Conservation (phyloP, 768 basidiomycete genomes). For the Lactarius trivialis region DNA sequence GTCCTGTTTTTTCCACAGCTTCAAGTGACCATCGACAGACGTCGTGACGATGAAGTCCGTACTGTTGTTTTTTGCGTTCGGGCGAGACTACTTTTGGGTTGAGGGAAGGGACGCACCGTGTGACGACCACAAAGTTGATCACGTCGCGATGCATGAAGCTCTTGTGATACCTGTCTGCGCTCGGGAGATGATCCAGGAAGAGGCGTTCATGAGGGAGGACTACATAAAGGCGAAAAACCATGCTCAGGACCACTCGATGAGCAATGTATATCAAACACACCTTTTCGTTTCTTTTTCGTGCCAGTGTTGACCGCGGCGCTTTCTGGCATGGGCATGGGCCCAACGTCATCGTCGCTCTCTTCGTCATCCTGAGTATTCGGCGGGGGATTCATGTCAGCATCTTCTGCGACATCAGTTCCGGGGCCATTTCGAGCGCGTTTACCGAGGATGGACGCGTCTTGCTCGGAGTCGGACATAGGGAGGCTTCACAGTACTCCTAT, state of each 20-base stretch:
- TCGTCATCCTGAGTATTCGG: conserved; percentile 44
- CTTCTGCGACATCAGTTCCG: conserved; percentile 24
- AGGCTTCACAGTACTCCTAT: background rate
- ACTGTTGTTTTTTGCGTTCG: conserved; percentile 35
- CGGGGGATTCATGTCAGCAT: conserved; percentile 26
- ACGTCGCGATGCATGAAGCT: conserved; percentile 97
- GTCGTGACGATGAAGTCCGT: conserved; percentile 93
- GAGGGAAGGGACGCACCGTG: conserved; percentile 53
- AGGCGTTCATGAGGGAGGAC: conserved; percentile 91
- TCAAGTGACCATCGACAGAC: conserved; percentile 90
- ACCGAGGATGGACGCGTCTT: conserved; percentile 52
- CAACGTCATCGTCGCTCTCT: conserved; percentile 67
- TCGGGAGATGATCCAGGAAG: conserved; percentile 88
- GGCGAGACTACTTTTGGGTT: background rate
- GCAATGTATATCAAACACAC: conserved; percentile 35
- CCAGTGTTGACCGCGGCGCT: conserved; percentile 33
- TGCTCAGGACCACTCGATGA: background rate
- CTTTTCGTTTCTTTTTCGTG: conserved; percentile 78
- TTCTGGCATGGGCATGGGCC: conserved; percentile 80
- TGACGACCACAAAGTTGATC: conserved; percentile 83
- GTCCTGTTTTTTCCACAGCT: conserved; percentile 99
- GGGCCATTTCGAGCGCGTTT: conserved; percentile 48
- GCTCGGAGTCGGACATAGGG: conserved; percentile 33
- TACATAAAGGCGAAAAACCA: conserved; percentile 29
- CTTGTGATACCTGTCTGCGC: conserved; percentile 90